Evolutionary conservation across 2,329 filamentous ascomycete species (phyloP), one percentile per base, ranked within the genome.

Genomic region (Scopulariopsis brevicaulis): DNA sequence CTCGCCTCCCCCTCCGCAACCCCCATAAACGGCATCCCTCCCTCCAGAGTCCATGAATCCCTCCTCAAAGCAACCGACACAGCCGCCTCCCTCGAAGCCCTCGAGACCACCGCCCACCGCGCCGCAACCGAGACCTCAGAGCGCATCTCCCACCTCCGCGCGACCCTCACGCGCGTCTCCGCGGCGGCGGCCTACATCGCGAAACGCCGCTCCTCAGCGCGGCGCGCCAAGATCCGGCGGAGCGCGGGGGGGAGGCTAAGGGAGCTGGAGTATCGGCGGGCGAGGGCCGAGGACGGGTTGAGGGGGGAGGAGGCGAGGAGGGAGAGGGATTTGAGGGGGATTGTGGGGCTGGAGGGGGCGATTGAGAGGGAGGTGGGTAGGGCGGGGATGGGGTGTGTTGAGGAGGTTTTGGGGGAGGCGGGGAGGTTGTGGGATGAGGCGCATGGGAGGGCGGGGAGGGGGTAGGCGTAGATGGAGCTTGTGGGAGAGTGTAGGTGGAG

Each of bases 201-300:
- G 22, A 14, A 43, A 11, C 32, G 11, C 54, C 25, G 32, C n/a
- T 14, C 20, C 40, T 40, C 35, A n/a, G 20, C 25, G 15, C 35
- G 22, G 32, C 55, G 55, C 11, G 55, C 37, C 22, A 53, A 57
- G 48, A 57, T 57, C 34, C 48, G 55, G 20, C 46, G 55, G 10
- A 57, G 43, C 46, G 20, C 52, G n/a, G 28, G 20, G 4, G 32
- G 25, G 32, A 37, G 40, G 32, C 40, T 57, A 5, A 28, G 48
- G 12, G 55, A 37, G 48, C 55, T 57, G 28, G 24, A 57, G 32
- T 25, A 57, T 48, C 46, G 48, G 48, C 48, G 34, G 20, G 28
- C 15, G 43, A 25, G 50, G 37, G 32, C 35, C 48, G 14, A 40
- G 15, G 46, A 40, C 14, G 48, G 28, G 11, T 11, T 57, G 18